Base-by-base conservation (phyloP, 139 green algal genomes). In the Mychonastes homosphaera region DNA sequence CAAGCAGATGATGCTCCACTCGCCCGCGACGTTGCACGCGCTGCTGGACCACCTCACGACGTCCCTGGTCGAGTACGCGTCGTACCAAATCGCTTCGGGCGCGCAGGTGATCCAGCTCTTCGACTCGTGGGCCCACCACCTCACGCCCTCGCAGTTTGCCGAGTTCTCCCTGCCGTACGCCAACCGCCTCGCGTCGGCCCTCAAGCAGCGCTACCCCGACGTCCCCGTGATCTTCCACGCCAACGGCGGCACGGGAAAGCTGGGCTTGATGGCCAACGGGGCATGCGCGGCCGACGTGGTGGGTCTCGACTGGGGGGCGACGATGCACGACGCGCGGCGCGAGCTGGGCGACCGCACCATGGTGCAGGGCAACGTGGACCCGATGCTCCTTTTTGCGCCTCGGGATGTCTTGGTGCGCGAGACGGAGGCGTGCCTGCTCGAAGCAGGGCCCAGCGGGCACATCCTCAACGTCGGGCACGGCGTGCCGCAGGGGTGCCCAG, bases 381-480 rank as follows among this genome's bases (percentile, higher is more conserved):
- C 91, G 23, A 94, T 95, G 86, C 62, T 90, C 13, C 77, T 98
- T 32, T 96, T 97, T 69, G 91, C 1, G 23, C 33, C 48, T 23
- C 49, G 18, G 2, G 62, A 90, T 32, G 9, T 59, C 18, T 64
- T 70, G 30, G 64, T 72, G 40, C 33, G 68, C 21, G 80, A 77
- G 26, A 84, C 93, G 27, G 58, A 70, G 2, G 49, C 63, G 15
- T 82, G 71, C 62, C 57, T 92, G 64, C 32, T 78, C 18, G 53
- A 79, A 38, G 74, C 77, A n/a, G 84, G 81, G 15, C 71, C 70
- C 0, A 21, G 61, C 12, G 72, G 75, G 8, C 89, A 97, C 71
- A 97, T 97, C 60, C 71, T 97, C 29, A 95, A 96, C 63, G 85
- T 98, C 29, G 88, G 87, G 2, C 86, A 98, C 58, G 91, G 91